phyloP scores from a whole-genome alignment of 345 rosid species.

The Arabis hirsuta region DNA sequence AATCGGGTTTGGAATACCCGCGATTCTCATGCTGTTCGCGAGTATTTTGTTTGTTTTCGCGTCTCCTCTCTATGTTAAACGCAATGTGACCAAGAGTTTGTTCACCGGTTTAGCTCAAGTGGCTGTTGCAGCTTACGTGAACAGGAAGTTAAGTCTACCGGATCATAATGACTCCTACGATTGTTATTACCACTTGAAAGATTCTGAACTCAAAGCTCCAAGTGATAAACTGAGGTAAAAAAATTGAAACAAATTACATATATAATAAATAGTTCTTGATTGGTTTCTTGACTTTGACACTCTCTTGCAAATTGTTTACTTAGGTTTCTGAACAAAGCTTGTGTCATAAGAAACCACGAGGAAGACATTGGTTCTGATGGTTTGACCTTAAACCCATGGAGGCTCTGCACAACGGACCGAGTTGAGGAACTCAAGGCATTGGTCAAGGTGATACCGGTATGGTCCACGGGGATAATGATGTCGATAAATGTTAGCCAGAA shows the following conservation, averaged over 20 bases:
- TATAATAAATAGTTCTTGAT: background rate
- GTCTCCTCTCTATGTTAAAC: slow-evolving; percentile 59
- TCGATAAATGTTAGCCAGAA: slow-evolving; percentile 67
- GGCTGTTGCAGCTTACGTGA: slow-evolving; percentile 52
- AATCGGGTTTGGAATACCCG: slow-evolving; percentile 70
- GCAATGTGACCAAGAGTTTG: slow-evolving; percentile 49
- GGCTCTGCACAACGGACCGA: slow-evolving; percentile 75
- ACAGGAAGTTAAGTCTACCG: slow-evolving; percentile 59
- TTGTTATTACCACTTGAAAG: slow-evolving; percentile 55
- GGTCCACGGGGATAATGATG: slow-evolving; percentile 77
- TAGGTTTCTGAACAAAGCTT: slow-evolving; percentile 83
- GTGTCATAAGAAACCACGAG: slow-evolving; percentile 55
- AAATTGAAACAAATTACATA: background rate
- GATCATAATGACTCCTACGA: slow-evolving; percentile 43
- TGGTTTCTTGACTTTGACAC: slow-evolving; percentile 1
- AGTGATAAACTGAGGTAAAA: slow-evolving; percentile 59
- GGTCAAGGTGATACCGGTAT: slow-evolving; percentile 67
- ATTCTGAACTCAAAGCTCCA: slow-evolving; percentile 56
- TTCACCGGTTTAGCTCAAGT: slow-evolving; percentile 62
- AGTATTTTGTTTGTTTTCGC: slow-evolving; percentile 52
- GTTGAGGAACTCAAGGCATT: slow-evolving; percentile 84
- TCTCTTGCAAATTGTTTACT: slow-evolving; percentile 13
- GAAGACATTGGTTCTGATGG: slow-evolving; percentile 65
- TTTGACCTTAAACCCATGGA: slow-evolving; percentile 66
- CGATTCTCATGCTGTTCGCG: slow-evolving; percentile 58